Percentiles rank a stretch among this genome's conserved stretches.
Conservation (phyloP, 441 rosid genomes). For the Melastoma candidum region DNA sequence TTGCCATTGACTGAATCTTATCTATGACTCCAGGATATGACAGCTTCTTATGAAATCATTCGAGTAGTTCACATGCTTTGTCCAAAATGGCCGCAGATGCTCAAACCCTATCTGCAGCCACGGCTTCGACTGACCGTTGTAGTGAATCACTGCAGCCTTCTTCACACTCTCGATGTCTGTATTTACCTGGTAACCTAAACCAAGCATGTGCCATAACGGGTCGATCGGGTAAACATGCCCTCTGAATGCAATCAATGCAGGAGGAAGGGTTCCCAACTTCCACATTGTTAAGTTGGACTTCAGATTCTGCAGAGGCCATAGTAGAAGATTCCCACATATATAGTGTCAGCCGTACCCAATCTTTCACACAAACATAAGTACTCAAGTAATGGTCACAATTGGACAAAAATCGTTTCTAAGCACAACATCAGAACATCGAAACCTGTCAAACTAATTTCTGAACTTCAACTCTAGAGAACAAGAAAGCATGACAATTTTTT, state of each 20-base stretch:
- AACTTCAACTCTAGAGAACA: no score
- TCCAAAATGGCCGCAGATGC: slow-evolving; percentile 97
- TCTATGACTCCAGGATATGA: slow-evolving; percentile 72
- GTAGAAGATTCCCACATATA: slow-evolving; percentile 5
- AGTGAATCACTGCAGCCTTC: slow-evolving; percentile 91
- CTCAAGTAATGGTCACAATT: no score
- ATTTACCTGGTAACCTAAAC: slow-evolving; percentile 86
- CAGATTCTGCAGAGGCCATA: slow-evolving; percentile 49
- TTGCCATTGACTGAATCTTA: slow-evolving; percentile 6
- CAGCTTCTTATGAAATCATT: slow-evolving; percentile 88
- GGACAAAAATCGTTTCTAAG: no score
- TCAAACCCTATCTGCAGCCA: slow-evolving; percentile 96
- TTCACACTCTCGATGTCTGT: slow-evolving; percentile 55
- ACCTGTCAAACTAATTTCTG: no score
- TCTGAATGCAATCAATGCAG: slow-evolving; percentile 92
- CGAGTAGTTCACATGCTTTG: slow-evolving; percentile 88
- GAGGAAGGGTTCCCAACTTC: slow-evolving; percentile 98
- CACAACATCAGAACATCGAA: no score
- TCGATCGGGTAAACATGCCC: slow-evolving; percentile 83
- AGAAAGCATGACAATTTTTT: no score
- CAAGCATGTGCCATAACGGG: slow-evolving; percentile 97
- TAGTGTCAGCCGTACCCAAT: no score
- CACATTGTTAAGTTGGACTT: slow-evolving; percentile 89
- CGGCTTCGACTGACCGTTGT: slow-evolving; percentile 97
- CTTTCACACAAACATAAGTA: no score